Evolutionary conservation across 2,329 filamentous ascomycete species (phyloP), one percentile per base, ranked within the genome.

Genomic region (Venturia effusa): DNA sequence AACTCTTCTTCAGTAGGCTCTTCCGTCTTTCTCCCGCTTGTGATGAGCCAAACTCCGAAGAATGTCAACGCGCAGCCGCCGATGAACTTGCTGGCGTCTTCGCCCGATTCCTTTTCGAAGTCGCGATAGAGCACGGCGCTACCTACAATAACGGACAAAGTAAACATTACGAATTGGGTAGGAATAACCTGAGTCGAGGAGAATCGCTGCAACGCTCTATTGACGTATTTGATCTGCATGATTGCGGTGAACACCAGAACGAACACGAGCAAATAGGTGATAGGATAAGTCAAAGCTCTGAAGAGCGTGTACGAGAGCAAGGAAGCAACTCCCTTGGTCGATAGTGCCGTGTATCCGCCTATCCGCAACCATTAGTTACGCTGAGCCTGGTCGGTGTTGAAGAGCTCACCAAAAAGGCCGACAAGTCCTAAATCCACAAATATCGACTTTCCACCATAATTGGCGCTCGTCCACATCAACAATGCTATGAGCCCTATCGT

Each of bases 171-270:
- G 70, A 99, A 99, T 71, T 99, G 94, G 17, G 94, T 94, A 0
- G 94, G 94, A 67, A 99, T 99, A 69, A 99, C 94, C 74, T 97
- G 92, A 0, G 94, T 99, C 7, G 94, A 96, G 74, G 97, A 91
- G 78, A 97, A 99, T 59, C 90, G 86, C 73, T 97, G 92, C 62
- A 99, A 80, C 0, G 88, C 87, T 61, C 85, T 89, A 77, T 97
- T 99, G 73, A 99, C 84, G 73, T 97, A 99, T 72, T 91, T 93
- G 69, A 99, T 93, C 77, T 99, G 94, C 88, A 97, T 92, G 66
- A 99, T 80, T 7, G 94, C 94, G 0, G 93, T 97, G 57, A 80
- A 83, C 22, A 94, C 81, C 32, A 99, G 82, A 60, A 97, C 82
- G 61, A 88, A 79, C 10, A 94, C 74, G n/a, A 99, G 83, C 1